Percentiles rank a stretch among this genome's conserved stretches.
These are phyloP conservation scores for Penicillium sp. DNA, from an alignment of 2,329 filamentous ascomycete genomes.

Conservation along the genomic window DNA sequence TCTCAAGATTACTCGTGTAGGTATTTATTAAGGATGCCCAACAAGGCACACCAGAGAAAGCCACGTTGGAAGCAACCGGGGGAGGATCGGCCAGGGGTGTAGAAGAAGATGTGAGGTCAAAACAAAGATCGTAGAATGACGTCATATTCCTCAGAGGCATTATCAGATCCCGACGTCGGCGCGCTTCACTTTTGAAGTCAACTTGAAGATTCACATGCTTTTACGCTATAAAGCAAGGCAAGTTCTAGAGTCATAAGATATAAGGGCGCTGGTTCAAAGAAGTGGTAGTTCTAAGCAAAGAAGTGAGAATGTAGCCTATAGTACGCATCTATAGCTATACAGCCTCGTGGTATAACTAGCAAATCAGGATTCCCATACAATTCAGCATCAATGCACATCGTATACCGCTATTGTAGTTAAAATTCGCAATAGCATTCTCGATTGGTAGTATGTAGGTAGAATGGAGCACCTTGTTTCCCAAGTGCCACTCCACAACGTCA, in stretches of 20 bases:
- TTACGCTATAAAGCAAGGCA: neutral
- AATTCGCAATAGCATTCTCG: too few species aligned
- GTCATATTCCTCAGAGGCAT: neutral
- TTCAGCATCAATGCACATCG: accelerated
- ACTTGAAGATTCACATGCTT: neutral
- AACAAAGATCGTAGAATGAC: neutral
- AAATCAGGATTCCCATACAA: neutral
- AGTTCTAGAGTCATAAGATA: neutral
- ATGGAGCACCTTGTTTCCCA: neutral
- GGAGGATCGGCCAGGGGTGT: too few species aligned
- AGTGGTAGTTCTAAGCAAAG: neutral
- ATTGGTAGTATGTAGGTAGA: neutral
- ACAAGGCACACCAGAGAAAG: neutral
- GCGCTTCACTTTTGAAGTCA: neutral
- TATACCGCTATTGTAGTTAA: neutral
- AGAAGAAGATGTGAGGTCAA: neutral
- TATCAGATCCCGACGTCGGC: neutral
- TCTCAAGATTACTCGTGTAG: neutral
- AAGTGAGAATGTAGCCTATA: neutral
- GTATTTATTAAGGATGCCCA: neutral
- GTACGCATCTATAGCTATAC: neutral
- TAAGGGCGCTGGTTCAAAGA: too few species aligned
- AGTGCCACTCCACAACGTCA: constrained; percentile 18
- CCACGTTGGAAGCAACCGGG: neutral
- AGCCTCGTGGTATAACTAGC: neutral